phyloP scores from a whole-genome alignment of 2,329 filamentous ascomycete species.

The Daldinia sp. region DNA sequence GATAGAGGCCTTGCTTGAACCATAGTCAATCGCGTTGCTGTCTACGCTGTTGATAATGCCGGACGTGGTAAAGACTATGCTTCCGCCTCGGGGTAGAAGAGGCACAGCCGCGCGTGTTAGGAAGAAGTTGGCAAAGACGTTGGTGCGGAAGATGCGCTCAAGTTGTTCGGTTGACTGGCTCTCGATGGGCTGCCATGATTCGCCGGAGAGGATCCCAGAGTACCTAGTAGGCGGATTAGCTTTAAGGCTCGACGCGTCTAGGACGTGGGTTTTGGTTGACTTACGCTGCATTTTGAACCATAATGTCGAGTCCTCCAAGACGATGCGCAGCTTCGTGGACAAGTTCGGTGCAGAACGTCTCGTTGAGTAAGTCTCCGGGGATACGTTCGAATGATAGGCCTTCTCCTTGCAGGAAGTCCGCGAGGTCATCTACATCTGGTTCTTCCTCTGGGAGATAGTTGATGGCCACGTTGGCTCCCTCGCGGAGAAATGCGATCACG shows the following conservation, averaged over 20 bases:
- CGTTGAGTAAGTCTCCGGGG: slow-evolving; percentile 14
- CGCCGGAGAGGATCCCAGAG: not conserved
- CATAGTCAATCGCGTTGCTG: slow-evolving; percentile 11
- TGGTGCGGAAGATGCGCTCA: slow-evolving; percentile 18
- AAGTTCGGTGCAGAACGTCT: slow-evolving; percentile 15
- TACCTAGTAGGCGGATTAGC: not conserved
- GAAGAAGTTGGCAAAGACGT: slow-evolving; percentile 21
- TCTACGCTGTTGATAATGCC: not conserved
- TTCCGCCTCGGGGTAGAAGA: slow-evolving; percentile 12
- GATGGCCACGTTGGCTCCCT: slow-evolving; percentile 20
- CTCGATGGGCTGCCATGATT: slow-evolving; percentile 3
- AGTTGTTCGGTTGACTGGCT: slow-evolving; percentile 9
- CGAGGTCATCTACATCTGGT: slow-evolving; percentile 14
- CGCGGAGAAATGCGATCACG: slow-evolving; percentile 12
- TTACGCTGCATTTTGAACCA: not conserved
- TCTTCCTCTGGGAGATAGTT: slow-evolving; percentile 20
- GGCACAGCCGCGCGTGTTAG: slow-evolving; percentile 9
- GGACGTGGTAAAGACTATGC: slow-evolving; percentile 7
- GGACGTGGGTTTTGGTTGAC: not conserved
- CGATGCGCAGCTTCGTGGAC: slow-evolving; percentile 14
- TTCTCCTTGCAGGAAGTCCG: not conserved
- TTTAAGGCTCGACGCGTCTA: too few relatives aligned
- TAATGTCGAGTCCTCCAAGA: slow-evolving; percentile 2
- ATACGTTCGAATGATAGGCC: slow-evolving; percentile 17
- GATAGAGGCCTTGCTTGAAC: slow-evolving; percentile 18